These are phyloP conservation scores for Takakia lepidozioides DNA, from an alignment of 225 moss, liverwort and hornwort genomes.

Conservation along the genomic window DNA sequence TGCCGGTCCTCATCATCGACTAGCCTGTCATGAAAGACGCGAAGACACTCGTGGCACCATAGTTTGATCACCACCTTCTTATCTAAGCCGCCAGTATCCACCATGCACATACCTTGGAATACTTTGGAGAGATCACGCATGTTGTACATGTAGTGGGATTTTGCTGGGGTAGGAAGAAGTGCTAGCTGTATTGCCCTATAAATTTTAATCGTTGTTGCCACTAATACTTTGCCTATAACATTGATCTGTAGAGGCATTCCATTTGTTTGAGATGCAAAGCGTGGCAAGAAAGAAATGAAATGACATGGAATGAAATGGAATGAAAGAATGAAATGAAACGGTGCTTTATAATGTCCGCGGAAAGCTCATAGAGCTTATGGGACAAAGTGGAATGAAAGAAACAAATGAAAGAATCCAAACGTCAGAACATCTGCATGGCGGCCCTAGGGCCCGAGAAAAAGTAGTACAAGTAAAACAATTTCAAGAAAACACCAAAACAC, in stretches of 20 bases:
- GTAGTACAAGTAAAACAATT: too few relatives aligned
- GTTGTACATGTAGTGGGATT: constrained; percentile 65
- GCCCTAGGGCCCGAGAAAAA: too few relatives aligned
- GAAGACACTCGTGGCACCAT: constrained; percentile 60
- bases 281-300: too few relatives aligned
- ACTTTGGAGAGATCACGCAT: constrained; percentile 62
- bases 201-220: constrained; percentile 43
- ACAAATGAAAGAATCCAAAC: too few relatives aligned
- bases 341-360: too few relatives aligned
- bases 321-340: too few relatives aligned
- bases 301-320: too few relatives aligned
- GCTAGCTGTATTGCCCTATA: constrained; percentile 56
- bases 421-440: too few relatives aligned
- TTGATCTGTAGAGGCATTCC: constrained; percentile 37
- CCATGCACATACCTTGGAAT: constrained; percentile 58
- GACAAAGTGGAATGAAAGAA: too few relatives aligned
- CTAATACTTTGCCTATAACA: constrained; percentile 35
- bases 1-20: constrained; percentile 51
- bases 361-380: too few relatives aligned
- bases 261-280: too few relatives aligned
- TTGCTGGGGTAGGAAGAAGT: constrained; percentile 52
- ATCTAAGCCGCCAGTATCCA: constrained; percentile 29
- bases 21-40: constrained; percentile 63
- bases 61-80: constrained; percentile 46
- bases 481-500: too few relatives aligned